phyloP scores from a whole-genome alignment of 306 rosid species.

The Vigna angularis region DNA sequence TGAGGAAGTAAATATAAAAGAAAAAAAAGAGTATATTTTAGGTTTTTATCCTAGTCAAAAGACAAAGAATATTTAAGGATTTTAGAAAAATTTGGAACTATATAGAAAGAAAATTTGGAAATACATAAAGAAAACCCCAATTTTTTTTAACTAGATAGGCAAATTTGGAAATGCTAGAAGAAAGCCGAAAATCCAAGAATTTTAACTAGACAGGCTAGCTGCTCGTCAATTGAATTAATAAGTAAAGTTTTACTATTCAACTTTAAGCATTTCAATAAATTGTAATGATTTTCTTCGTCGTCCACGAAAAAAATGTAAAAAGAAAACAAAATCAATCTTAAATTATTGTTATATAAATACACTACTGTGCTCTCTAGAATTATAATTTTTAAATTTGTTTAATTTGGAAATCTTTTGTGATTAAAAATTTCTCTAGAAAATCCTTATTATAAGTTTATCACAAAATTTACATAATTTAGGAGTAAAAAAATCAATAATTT shows the following conservation, averaged over 20 bases:
- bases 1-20: too few relatives aligned
- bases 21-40: too few relatives aligned
- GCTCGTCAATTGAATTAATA: not conserved
- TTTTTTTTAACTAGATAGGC: too few relatives aligned
- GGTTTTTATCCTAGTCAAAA: too few relatives aligned
- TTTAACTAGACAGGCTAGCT: not conserved
- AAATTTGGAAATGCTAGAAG: too few relatives aligned
- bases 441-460: not conserved
- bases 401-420: not conserved
- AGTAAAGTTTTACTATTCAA: not conserved
- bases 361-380: not conserved
- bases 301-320: not conserved
- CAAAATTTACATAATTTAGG: too few relatives aligned
- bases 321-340: not conserved
- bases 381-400: not conserved
- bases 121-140: too few relatives aligned
- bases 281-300: not conserved
- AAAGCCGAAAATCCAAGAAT: not conserved
- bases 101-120: too few relatives aligned
- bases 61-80: too few relatives aligned
- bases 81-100: too few relatives aligned
- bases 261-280: not conserved
- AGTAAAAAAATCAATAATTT: too few relatives aligned
- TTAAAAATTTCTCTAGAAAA: not conserved
- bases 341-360: constrained; percentile 15